Evolutionary conservation across 768 basidiomycete genomes (phyloP).

Genomic region (Tulasnella sp.): DNA sequence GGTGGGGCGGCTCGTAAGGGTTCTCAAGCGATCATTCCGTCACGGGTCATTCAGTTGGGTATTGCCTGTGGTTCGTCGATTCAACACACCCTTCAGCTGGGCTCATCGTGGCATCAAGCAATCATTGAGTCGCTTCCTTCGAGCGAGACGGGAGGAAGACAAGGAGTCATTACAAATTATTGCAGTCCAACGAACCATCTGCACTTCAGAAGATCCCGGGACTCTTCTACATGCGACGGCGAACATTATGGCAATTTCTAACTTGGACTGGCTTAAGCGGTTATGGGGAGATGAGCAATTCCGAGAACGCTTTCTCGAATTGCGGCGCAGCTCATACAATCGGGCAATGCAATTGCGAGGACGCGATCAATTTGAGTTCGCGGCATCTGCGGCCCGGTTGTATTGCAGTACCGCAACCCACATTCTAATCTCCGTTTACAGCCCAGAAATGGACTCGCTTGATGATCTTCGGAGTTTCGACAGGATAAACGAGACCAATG

Average conservation of each 20-base stretch:
- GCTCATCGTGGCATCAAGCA: not conserved
- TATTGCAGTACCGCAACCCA: not conserved
- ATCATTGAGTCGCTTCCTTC: not conserved
- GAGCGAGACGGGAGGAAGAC: not conserved
- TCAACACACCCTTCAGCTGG: not conserved
- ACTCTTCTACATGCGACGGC: not conserved
- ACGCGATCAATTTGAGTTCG: not conserved
- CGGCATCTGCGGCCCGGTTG: not conserved
- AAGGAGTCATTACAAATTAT: not conserved
- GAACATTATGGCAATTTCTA: not conserved
- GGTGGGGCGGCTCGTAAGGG: too few relatives aligned
- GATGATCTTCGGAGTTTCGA: too few relatives aligned
- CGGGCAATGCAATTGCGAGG: not conserved
- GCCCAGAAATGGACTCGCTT: not conserved
- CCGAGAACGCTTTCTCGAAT: not conserved
- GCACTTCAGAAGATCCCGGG: not conserved
- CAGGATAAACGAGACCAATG: too few relatives aligned
- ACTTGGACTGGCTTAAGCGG: not conserved
- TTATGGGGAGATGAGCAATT: not conserved
- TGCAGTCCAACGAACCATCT: not conserved
- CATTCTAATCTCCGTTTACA: not conserved
- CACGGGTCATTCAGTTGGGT: too few relatives aligned
- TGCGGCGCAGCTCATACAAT: not conserved
- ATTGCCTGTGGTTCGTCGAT: not conserved
- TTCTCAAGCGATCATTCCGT: too few relatives aligned